Evolutionary conservation across 192 early-diverging fungal species (phyloP), one percentile per base, ranked within the genome.

Genomic region (Backusella tarrabulga): DNA sequence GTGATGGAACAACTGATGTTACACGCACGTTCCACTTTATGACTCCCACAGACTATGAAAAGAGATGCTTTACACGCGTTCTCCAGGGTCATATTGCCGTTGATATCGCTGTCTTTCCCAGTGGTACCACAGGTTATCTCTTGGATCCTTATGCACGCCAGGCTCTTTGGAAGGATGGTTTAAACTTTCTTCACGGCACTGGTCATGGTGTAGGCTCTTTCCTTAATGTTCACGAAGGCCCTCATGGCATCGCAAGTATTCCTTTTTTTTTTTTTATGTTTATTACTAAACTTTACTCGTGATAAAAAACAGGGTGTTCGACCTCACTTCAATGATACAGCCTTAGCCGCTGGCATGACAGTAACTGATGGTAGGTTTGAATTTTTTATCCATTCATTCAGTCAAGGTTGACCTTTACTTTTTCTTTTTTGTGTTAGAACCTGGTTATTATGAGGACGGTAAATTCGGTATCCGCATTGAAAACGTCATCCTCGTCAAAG

Each of bases 401-500:
- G 38, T 1, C 38, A 40, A 40, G 9, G 9, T 12, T 40, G 38
- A 40, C 38, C 38, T 40, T 40, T 40, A 40, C 3, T 12, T 40
- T 40, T 3, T 40, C 11, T 40, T 40, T 11, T 40, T 3, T 32
- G 2, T 32, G 5, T 3, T 40, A 40, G 38, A 99, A 83, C 98
- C 98, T 21, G 98, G 98, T 1, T 99, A 95, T 87, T 99, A 99
- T 80, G 91, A 97, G 82, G 96, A 99, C 83, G 96, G 96, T 29
- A 85, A 89, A 40, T 99, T 98, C 82, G 98, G 98, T 73, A 98
- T 98, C 78, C 95, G 98, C 78, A 97, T 98, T 78, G 98, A 99
- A 83, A 98, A 96, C 80, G 91, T 97, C 38, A 84, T 97, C 72
- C 77, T 99, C 46, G 91, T 98, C 29, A 89, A 89, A 67, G 86